These are phyloP conservation scores for Mrakia hoshinonis DNA, from an alignment of 768 basidiomycete genomes.

Conservation along the genomic window DNA sequence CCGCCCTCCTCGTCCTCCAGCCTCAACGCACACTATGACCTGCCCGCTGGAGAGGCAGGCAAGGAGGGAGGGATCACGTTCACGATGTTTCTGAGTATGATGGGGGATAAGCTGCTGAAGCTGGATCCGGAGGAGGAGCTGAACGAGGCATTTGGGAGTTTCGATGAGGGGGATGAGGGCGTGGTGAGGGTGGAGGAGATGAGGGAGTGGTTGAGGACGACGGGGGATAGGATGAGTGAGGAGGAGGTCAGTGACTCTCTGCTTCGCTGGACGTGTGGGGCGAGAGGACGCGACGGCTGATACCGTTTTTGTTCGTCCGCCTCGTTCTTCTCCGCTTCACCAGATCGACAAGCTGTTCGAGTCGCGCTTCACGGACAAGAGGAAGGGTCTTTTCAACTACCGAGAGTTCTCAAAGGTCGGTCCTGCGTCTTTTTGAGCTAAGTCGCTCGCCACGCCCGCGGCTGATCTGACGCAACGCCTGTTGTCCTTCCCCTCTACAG, in stretches of 20 bases:
- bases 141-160: constrained; percentile 27
- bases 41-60: background rate
- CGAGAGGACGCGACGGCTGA: background rate
- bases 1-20: background rate
- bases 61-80: constrained; percentile 11
- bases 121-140: constrained; percentile 18
- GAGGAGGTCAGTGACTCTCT: constrained; percentile 12
- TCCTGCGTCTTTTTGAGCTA: background rate
- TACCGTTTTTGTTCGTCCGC: background rate
- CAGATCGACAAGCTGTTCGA: constrained; percentile 26
- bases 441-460: background rate
- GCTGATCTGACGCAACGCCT: background rate
- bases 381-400: constrained; percentile 24
- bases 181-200: constrained; percentile 24
- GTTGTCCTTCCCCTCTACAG: background rate
- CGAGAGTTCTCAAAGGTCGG: constrained; percentile 18
- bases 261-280: background rate
- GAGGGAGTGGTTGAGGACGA: constrained; percentile 14
- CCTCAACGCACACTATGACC: background rate
- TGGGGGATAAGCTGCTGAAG: constrained; percentile 26
- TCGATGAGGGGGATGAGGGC: constrained; percentile 21
- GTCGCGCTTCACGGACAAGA: constrained; percentile 13
- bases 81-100: constrained; percentile 26
- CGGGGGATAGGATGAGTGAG: constrained; percentile 19
- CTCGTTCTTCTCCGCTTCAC: background rate